Evolutionary conservation across 805 yeast species (phyloP), one percentile per base, ranked within the genome.

Genomic region (Diddensiella caesifluorescens): DNA sequence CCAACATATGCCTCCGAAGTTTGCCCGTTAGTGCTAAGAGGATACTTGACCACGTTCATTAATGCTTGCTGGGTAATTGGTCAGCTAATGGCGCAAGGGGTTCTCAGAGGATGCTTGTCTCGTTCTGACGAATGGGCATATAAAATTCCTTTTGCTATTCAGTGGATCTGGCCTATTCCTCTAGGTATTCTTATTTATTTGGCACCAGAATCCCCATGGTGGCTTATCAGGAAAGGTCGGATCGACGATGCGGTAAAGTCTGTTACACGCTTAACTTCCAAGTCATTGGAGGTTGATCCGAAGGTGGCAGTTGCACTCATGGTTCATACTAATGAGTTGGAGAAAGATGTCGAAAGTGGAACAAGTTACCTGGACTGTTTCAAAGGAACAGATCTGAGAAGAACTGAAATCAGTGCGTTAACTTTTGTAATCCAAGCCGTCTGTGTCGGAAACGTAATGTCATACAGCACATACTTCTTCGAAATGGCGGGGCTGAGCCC

Each of bases 81-180:
- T 26, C 80, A 75, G 22, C 61, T 78, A 29, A 59, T 77, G 41
- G 67, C 76, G 5, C 58, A 74, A 7, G 78, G 82, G 42, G 71
- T 77, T 26, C 46, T 48, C 35, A 65, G 63, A 48, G 59, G 72
- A 59, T 39, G 61, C 29, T 49, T 38, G 39, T 22, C 42, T 35
- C 49, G n/a, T n/a, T 44, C 41, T 1, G 45, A 57, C 25, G 55
- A 64, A 16, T 50, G 65, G 62, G 68, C 76, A 5, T 77, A 73
- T 55, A 62, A 69, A 39, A 62, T 74, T 34, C 80, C 81, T 5
- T 74, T 72, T 54, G 80, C 76, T 4, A 44, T 76, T 9, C 82
- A 77, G 58, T 77, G 81, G 81, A 57, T 66, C 3, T 77, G 79
- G 79, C 74, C 78, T 4, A 53, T 67, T 10, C 76, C 77, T 25